Conservation (phyloP, 2,329 filamentous ascomycete genomes). For the Diaporthe citriasiana region DNA sequence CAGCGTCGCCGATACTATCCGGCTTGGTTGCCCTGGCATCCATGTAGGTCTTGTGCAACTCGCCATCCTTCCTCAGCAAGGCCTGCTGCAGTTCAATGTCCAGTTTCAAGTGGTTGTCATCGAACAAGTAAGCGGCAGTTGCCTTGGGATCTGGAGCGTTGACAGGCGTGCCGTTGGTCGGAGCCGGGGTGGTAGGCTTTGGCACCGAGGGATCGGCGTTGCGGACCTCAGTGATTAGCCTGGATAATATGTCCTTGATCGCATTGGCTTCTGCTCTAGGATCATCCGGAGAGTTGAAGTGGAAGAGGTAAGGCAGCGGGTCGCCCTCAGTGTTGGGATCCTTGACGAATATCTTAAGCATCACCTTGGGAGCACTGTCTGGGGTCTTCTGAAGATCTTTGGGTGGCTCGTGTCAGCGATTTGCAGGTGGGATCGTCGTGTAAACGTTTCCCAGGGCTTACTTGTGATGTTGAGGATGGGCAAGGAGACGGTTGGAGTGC, state of each 20-base stretch:
- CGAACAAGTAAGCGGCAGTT: slow-evolving; percentile 81
- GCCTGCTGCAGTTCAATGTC: slow-evolving; percentile 90
- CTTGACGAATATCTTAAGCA: slow-evolving; percentile 91
- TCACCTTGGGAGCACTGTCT: slow-evolving; percentile 88
- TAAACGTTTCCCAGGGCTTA: slow-evolving; percentile 58
- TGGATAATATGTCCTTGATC: slow-evolving; percentile 85
- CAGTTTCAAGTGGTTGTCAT: slow-evolving; percentile 81
- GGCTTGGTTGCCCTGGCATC: slow-evolving; percentile 88
- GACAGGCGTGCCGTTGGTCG: slow-evolving; percentile 50
- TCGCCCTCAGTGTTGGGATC: slow-evolving; percentile 66
- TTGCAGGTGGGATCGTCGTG: too few species aligned
- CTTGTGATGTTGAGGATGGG: slow-evolving; percentile 84
- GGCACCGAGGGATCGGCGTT: slow-evolving; percentile 65
- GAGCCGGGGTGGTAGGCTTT: slow-evolving; percentile 58
- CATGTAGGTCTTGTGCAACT: slow-evolving; percentile 86
- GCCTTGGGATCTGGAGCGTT: slow-evolving; percentile 85
- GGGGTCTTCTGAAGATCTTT: slow-evolving; percentile 95
- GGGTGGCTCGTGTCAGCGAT: slow-evolving; percentile 41
- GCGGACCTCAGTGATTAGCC: slow-evolving; percentile 80
- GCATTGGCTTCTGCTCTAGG: slow-evolving; percentile 87
- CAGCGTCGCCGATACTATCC: slow-evolving; percentile 81
- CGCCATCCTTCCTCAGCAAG: slow-evolving; percentile 83
- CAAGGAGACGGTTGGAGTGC: slow-evolving; percentile 77
- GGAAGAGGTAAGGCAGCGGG: slow-evolving; percentile 83
- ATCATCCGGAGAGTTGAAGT: slow-evolving; percentile 83